Evolutionary conservation across 2,329 filamentous ascomycete genomes (phyloP).

Genomic region (Davidsoniella eucalypti): DNA sequence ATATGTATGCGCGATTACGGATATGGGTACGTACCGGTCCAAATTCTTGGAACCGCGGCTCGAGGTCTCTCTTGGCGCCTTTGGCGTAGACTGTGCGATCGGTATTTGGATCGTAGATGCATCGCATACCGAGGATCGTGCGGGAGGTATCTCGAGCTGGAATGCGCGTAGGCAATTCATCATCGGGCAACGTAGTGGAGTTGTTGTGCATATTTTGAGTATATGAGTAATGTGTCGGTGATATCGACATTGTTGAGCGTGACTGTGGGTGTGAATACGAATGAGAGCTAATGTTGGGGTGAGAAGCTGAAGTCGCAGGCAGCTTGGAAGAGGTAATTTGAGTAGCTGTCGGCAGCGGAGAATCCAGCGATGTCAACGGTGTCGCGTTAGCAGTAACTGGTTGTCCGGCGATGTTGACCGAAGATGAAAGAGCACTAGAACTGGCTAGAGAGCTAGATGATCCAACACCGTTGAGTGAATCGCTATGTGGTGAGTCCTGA

Average conservation of each 20-base stretch:
- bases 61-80: slow-evolving; percentile 37
- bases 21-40: slow-evolving; percentile 45
- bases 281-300: slow-evolving; percentile 18
- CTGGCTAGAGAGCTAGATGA: slow-evolving; percentile 59
- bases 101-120: slow-evolving; percentile 44
- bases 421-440: slow-evolving; percentile 22
- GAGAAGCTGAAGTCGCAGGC: background rate
- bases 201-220: slow-evolving; percentile 17
- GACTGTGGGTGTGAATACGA: slow-evolving; percentile 16
- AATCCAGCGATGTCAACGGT: slow-evolving; percentile 35
- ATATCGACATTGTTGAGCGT: slow-evolving; percentile 4
- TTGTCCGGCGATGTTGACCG: slow-evolving; percentile 1
- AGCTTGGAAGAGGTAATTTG: background rate
- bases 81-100: slow-evolving; percentile 30
- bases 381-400: slow-evolving; percentile 27
- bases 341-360: slow-evolving; percentile 21
- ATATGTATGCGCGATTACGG: slow-evolving; percentile 19
- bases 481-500: slow-evolving; percentile 39
- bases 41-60: slow-evolving; percentile 46
- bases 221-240: slow-evolving; percentile 4
- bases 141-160: slow-evolving; percentile 40
- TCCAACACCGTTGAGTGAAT: slow-evolving; percentile 52
- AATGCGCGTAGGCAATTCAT: slow-evolving; percentile 24
- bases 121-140: slow-evolving; percentile 38
- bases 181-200: slow-evolving; percentile 3